Evolutionary conservation across 192 early-diverging fungal genomes (phyloP).

Genomic region (Spizellomyces sp.): DNA sequence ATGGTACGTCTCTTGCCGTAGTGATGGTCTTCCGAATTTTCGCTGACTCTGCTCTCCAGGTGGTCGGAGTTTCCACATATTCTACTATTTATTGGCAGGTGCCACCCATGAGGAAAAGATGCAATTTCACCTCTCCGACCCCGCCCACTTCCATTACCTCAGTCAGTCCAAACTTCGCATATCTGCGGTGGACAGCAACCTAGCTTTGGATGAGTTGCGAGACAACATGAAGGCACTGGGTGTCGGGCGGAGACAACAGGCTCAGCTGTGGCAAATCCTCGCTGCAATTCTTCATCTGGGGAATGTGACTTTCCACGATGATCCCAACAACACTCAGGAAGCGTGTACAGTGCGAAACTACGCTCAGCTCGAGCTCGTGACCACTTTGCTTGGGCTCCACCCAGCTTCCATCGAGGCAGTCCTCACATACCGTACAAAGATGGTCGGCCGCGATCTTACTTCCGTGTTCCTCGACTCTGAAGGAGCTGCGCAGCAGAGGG

Average conservation of each 20-base stretch:
- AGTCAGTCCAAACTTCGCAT: conserved; percentile 25
- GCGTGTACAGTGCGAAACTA: conserved; percentile 74
- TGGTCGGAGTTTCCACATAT: conserved; percentile 92
- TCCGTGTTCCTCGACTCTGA: conserved; percentile 80
- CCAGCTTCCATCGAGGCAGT: conserved; percentile 60
- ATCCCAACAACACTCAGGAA: conserved; percentile 59
- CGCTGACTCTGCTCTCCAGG: conserved; percentile 20
- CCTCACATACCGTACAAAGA: conserved; percentile 77
- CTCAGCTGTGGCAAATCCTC: conserved; percentile 78
- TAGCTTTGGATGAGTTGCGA: conserved; percentile 33
- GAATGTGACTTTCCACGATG: conserved; percentile 81
- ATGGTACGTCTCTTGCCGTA: conserved; percentile 9
- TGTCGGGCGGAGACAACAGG: conserved; percentile 62
- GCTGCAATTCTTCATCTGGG: conserved; percentile 91
- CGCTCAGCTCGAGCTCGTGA: conserved; percentile 71
- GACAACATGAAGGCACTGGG: conserved; percentile 51
- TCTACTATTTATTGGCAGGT: conserved; percentile 83
- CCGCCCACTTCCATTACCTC: conserved; percentile 59
- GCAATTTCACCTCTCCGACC: conserved; percentile 72
- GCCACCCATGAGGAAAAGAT: conserved; percentile 73
- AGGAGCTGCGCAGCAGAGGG: conserved; percentile 77
- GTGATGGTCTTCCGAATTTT: background rate
- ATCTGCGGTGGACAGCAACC: background rate
- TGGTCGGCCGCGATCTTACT: conserved; percentile 79
- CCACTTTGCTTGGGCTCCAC: conserved; percentile 79